A percentile compares a stretch with the other conserved stretches of the same genome.
Conservation (phyloP, 306 rosid species). For the Prunus dulcis region DNA sequence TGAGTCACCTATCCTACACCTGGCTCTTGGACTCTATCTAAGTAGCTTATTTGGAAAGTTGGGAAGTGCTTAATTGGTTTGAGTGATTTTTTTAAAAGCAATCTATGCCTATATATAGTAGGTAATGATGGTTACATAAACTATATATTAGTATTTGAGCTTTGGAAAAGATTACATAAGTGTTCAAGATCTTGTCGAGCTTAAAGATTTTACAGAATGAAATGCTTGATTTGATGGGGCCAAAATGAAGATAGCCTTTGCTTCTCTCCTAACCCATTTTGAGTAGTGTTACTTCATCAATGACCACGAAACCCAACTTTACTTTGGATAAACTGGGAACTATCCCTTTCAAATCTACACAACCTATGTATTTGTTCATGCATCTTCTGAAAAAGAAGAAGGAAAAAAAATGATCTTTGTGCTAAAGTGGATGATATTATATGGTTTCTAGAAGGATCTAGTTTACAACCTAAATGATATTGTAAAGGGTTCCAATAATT, state of each 20-base stretch:
- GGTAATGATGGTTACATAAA: constrained; percentile 42
- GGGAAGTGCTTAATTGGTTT: constrained; percentile 31
- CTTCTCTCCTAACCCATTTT: background rate
- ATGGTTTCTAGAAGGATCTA: too few relatives aligned
- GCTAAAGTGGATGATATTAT: too few relatives aligned
- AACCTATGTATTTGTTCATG: too few relatives aligned
- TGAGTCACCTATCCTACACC: constrained; percentile 44
- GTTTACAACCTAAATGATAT: too few relatives aligned
- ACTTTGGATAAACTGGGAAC: background rate
- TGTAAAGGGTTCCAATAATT: background rate
- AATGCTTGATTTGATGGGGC: constrained; percentile 35
- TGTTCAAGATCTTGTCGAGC: constrained; percentile 35
- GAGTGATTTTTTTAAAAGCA: constrained; percentile 5
- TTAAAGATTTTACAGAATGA: constrained; percentile 11
- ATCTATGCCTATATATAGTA: constrained; percentile 41
- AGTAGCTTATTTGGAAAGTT: constrained; percentile 22
- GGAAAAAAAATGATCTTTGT: too few relatives aligned
- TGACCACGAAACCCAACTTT: background rate
- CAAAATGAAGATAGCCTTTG: background rate
- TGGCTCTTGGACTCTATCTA: constrained; percentile 30
- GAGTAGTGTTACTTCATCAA: constrained; percentile 7
- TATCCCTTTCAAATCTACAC: too few relatives aligned
- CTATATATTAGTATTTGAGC: constrained; percentile 21
- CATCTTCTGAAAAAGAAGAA: too few relatives aligned
- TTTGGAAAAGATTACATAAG: constrained; percentile 15